Conservation (phyloP, 352 stramenopile species). For the Phytopythium oedochilum region DNA sequence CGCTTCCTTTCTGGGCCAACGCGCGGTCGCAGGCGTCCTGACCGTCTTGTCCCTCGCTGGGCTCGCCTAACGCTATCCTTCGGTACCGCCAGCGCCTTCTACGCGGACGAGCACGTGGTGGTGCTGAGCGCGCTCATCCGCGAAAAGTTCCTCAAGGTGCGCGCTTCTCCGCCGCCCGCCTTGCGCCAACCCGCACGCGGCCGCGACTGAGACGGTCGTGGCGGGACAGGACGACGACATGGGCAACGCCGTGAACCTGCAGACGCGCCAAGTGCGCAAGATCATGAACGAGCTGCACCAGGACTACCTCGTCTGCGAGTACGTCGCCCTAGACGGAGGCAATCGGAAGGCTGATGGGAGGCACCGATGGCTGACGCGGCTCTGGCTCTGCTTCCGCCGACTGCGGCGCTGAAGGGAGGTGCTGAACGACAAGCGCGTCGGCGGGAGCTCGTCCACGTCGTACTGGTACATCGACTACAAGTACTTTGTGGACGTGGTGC, state of each 20-base stretch:
- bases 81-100: constrained; percentile 59
- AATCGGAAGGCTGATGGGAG: not conserved
- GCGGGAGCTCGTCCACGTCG: constrained; percentile 82
- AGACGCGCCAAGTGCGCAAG: constrained; percentile 86
- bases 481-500: constrained; percentile 88
- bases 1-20: not conserved
- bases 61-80: too few relatives aligned
- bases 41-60: too few relatives aligned
- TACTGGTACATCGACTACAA: constrained; percentile 93
- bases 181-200: too few relatives aligned
- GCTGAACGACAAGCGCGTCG: constrained; percentile 81
- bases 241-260: constrained; percentile 83
- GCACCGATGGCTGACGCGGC: not conserved
- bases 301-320: constrained; percentile 85
- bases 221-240: constrained; percentile 78
- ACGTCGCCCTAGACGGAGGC: constrained; percentile 7
- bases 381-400: not conserved
- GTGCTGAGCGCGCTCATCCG: constrained; percentile 80
- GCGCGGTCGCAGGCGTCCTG: too few relatives aligned
- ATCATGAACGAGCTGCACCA: constrained; percentile 88
- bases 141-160: constrained; percentile 86
- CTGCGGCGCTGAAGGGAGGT: constrained; percentile 46
- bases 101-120: constrained; percentile 86
- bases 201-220: not conserved
- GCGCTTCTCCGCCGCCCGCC: not conserved